Percentiles rank a stretch among this genome's conserved stretches.
Evolutionary conservation across 2,329 filamentous ascomycete species (phyloP).

Genomic region (Arthrobotrys sphaeroides): DNA sequence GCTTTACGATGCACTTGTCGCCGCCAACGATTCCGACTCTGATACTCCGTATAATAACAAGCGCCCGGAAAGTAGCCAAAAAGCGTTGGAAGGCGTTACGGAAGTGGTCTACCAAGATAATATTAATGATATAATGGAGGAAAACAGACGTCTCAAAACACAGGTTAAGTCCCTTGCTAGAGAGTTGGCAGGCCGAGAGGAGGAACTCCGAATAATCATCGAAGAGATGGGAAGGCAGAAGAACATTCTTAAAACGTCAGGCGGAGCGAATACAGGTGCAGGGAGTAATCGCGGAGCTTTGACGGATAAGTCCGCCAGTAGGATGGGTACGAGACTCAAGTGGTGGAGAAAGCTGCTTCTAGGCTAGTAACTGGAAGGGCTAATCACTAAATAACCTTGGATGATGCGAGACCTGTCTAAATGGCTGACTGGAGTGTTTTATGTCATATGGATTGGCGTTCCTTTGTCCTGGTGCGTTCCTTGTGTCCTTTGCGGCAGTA

Average conservation of each 20-base stretch:
- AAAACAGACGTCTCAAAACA: slow-evolving; percentile 8
- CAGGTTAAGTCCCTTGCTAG: slow-evolving; percentile 33
- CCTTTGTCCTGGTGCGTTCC: too few relatives aligned
- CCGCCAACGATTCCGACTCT: neutral
- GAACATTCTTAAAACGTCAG: neutral
- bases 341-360: slow-evolving; percentile 25
- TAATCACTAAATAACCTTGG: too few relatives aligned
- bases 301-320: slow-evolving; percentile 16
- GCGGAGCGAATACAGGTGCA: too few relatives aligned
- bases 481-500: too few relatives aligned
- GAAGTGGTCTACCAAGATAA: neutral
- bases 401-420: too few relatives aligned
- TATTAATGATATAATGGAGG: neutral
- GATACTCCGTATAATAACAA: neutral
- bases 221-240: neutral
- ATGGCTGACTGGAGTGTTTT: too few relatives aligned
- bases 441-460: too few relatives aligned
- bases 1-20: neutral
- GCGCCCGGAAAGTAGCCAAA: too few relatives aligned
- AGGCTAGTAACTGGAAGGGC: slow-evolving; percentile 16
- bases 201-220: slow-evolving; percentile 16
- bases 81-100: neutral
- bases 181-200: slow-evolving; percentile 27
- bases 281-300: neutral
- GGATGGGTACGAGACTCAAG: slow-evolving; percentile 17